Base-by-base conservation (phyloP, 225 moss, liverwort and hornwort genomes). In the Pseudisothecium myosuroides region DNA sequence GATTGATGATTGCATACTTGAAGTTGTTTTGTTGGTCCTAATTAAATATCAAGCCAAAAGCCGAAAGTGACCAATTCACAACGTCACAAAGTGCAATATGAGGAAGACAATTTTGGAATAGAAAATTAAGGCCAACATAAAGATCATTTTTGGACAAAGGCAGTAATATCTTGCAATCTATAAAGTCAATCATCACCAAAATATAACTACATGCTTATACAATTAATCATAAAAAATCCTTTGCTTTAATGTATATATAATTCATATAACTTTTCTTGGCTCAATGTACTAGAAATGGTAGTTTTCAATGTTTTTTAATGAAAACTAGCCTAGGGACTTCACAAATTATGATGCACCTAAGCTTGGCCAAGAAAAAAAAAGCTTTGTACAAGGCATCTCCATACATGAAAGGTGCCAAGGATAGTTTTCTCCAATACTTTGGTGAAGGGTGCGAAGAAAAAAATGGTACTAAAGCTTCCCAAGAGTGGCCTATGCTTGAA, bases 381-480 rank as follows among this genome's bases (percentile, higher is more conserved):
- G 0, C 4, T 47, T 47, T 1, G 1, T 31, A 31, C 31, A 74
- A 74, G 1, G 6, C 6, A 74, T 6, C 29, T 47, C 29, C 1
- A 0, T 17, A 13, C 0, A 2, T 45, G 29, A 45, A 45, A 6
- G 43, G 5, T 43, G 43, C 28, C 10, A 43, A 43, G 1, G 17
- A 69, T 69, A 23, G 7, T 23, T 13, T 69, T 39, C 1, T 39
- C 23, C 12, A 39, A 23, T 2, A 1, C 23, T n/a, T 68, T 12
- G 24, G 14, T 26, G 4, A 21, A 71, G 5, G 26, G 24, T 15
- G 16, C 27, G 8, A 72, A 72, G 28, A 39, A 32, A 31, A 45
- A 49, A 49, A 49, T 32, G 12, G 7, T 32, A 49, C 18, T 47
- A 18, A 47, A 29, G 11, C 45, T 28, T 73, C 4, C 6, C 10